Evolutionary conservation across 495 filamentous ascomycete species (phyloP).

Genomic region (Xylaria telfairii): DNA sequence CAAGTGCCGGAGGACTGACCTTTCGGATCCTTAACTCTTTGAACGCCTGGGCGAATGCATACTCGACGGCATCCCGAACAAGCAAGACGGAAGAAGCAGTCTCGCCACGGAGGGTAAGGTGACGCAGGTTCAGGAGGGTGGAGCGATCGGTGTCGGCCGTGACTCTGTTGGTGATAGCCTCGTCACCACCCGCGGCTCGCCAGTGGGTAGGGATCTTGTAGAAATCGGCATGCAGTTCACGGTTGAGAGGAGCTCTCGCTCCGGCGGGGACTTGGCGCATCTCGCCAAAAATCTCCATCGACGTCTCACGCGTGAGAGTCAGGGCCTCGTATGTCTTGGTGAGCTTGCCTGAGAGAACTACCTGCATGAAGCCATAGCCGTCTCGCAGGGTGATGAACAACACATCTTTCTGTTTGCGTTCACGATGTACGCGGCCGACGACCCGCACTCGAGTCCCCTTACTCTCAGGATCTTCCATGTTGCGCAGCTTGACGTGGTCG

Average conservation of each 20-base stretch:
- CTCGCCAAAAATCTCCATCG: slow-evolving; percentile 85
- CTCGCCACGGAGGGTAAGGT: slow-evolving; percentile 91
- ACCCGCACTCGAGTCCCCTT: slow-evolving; percentile 83
- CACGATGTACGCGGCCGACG: slow-evolving; percentile 82
- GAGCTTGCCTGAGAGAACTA: slow-evolving; percentile 79
- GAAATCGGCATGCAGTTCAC: slow-evolving; percentile 94
- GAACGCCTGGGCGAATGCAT: slow-evolving; percentile 83
- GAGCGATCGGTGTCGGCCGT: slow-evolving; percentile 72
- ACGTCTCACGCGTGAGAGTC: slow-evolving; percentile 86
- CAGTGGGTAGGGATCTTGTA: slow-evolving; percentile 64
- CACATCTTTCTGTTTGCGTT: slow-evolving; percentile 83
- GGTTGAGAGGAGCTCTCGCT: slow-evolving; percentile 80
- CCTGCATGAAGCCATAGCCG: slow-evolving; percentile 90
- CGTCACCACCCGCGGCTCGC: slow-evolving; percentile 82
- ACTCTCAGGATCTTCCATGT: slow-evolving; percentile 42
- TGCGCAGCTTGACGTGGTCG: slow-evolving; percentile 21
- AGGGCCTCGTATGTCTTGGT: slow-evolving; percentile 92
- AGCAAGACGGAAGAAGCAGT: slow-evolving; percentile 87
- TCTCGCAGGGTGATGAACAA: slow-evolving; percentile 88
- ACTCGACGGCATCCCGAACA: slow-evolving; percentile 82
- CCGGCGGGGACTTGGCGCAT: slow-evolving; percentile 83
- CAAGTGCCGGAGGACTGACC: slow-evolving; percentile 92
- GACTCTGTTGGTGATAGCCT: slow-evolving; percentile 92
- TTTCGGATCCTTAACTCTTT: slow-evolving; percentile 79
- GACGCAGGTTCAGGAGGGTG: slow-evolving; percentile 84